A percentile compares a stretch with the other conserved stretches of the same genome.
Conservation (phyloP, 345 rosid species). For the Stellera chamaejasme region DNA sequence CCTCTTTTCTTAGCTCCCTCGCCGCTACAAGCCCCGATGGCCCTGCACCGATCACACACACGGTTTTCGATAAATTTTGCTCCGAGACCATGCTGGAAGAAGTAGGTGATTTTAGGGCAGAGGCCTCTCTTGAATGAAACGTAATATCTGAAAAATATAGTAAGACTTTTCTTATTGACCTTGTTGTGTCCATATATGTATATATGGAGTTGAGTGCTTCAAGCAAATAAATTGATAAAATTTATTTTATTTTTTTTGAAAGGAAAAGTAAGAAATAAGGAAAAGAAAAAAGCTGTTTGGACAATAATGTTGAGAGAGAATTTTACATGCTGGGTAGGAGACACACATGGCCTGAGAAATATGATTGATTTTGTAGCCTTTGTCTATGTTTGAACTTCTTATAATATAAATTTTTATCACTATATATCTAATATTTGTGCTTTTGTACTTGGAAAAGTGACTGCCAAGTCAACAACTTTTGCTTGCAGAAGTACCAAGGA, state of each 20-base stretch:
- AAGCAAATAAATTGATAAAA: background rate
- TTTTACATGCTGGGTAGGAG: constrained; percentile 23
- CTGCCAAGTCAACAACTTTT: constrained; percentile 4
- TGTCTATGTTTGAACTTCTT: background rate
- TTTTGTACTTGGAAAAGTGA: constrained; percentile 8
- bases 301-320: constrained; percentile 13
- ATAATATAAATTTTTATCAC: too few relatives aligned
- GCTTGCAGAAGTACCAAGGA: background rate
- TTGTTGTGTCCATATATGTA: too few relatives aligned
- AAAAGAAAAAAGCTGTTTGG: background rate
- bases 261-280: background rate
- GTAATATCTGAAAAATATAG: background rate
- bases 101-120: background rate
- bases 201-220: constrained; percentile 4
- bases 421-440: background rate
- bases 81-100: constrained; percentile 33
- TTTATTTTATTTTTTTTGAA: background rate
- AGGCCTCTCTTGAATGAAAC: background rate
- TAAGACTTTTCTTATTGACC: too few relatives aligned
- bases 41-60: constrained; percentile 96
- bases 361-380: constrained; percentile 14
- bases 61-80: constrained; percentile 22
- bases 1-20: constrained; percentile 82
- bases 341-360: constrained; percentile 29
- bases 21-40: constrained; percentile 86